Evolutionary conservation across 352 stramenopile genomes (phyloP).

Genomic region (Phytophthora crassamura): DNA sequence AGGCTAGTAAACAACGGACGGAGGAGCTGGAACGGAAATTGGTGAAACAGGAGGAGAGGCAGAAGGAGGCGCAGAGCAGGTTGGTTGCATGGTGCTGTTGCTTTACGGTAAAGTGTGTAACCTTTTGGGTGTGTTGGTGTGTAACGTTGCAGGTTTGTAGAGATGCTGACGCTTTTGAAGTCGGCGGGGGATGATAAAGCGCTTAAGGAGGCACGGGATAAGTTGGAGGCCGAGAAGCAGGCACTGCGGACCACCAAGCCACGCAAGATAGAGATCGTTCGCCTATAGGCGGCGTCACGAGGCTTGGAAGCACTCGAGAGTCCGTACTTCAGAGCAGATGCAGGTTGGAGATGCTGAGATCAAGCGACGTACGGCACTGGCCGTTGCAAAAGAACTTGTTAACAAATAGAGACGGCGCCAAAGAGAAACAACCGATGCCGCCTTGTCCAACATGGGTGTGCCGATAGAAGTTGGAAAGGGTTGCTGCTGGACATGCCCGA

Average conservation of each 20-base stretch:
- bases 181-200: conserved; percentile 20
- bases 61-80: conserved; percentile 28
- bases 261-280: conserved; percentile 54
- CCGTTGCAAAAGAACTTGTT: too few species aligned
- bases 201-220: conserved; percentile 32
- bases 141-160: conserved; percentile 34
- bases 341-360: too few species aligned
- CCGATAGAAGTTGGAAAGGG: too few species aligned
- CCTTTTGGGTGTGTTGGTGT: background rate
- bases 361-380: too few species aligned
- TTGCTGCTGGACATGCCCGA: too few species aligned
- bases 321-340: too few species aligned
- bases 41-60: conserved; percentile 18
- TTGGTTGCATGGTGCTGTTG: conserved; percentile 6
- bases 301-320: too few species aligned
- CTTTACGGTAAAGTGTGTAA: background rate
- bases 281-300: conserved; percentile 29
- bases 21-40: conserved; percentile 29
- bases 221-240: conserved; percentile 30
- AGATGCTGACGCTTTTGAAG: conserved; percentile 40
- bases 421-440: too few species aligned
- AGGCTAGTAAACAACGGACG: conserved; percentile 17
- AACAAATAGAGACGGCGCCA: too few species aligned
- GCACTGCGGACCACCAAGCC: conserved; percentile 22
- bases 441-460: too few species aligned